Evolutionary conservation across 2,329 filamentous ascomycete species (phyloP).

Genomic region (Exophiala sp.): DNA sequence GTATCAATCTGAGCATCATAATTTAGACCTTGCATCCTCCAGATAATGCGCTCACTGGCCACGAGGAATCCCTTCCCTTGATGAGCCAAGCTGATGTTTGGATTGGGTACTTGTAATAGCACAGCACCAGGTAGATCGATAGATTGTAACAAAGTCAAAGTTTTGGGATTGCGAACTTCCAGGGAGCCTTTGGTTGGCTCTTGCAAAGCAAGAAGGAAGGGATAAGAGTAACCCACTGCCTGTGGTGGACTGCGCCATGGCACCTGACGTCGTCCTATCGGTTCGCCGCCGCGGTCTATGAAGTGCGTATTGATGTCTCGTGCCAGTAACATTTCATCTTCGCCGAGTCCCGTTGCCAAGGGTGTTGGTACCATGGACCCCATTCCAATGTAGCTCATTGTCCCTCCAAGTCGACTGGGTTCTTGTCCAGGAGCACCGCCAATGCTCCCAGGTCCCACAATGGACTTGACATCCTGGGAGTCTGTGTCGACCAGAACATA

Average conservation of each 20-base stretch:
- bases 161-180: conserved; percentile 90
- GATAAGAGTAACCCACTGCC: conserved; percentile 92
- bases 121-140: conserved; percentile 77
- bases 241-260: conserved; percentile 88
- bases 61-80: conserved; percentile 95
- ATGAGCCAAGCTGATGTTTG: conserved; percentile 89
- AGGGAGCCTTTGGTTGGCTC: conserved; percentile 76
- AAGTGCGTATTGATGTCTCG: conserved; percentile 97
- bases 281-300: conserved; percentile 76
- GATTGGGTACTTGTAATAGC: conserved; percentile 85
- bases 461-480: conserved; percentile 69
- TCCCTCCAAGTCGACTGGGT: conserved; percentile 73
- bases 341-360: conserved; percentile 74
- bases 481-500: conserved; percentile 86
- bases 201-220: conserved; percentile 85
- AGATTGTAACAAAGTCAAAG: conserved; percentile 81
- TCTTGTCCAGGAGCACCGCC: conserved; percentile 63
- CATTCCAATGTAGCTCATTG: conserved; percentile 96
- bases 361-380: conserved; percentile 89
- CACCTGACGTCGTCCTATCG: conserved; percentile 80
- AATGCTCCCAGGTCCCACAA: conserved; percentile 71
- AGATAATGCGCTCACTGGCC: conserved; percentile 83
- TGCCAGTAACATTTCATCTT: conserved; percentile 86
- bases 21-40: conserved; percentile 91
- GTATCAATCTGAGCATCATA: conserved; percentile 88